phyloP scores from a whole-genome alignment of 1,284 basidiomycete species.

The Irpex rosettiformis region DNA sequence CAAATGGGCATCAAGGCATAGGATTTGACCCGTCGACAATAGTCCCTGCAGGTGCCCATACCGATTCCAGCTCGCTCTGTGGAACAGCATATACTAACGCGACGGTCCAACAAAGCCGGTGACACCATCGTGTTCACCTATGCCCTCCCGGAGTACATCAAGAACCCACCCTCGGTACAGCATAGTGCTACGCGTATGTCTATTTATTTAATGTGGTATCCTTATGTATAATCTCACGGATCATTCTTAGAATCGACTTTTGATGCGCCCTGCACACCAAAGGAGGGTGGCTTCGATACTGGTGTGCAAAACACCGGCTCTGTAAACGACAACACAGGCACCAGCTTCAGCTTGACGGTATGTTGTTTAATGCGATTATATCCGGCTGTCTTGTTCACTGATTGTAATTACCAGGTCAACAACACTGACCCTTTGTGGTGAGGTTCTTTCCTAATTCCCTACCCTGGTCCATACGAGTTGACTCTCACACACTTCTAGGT shows the following conservation, averaged over 20 bases:
- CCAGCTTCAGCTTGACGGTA: conserved; percentile 13
- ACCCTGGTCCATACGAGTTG: neutral
- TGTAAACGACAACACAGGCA: conserved; percentile 11
- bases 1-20: conserved; percentile 18
- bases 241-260: conserved; percentile 16
- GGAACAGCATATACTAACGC: no score
- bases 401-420: conserved; percentile 11
- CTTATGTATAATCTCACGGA: neutral
- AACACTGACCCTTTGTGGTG: conserved; percentile 19
- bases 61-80: neutral
- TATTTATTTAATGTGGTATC: neutral
- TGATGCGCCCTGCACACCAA: conserved; percentile 17
- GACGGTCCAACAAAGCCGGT: conserved; percentile 15
- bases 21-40: conserved; percentile 20
- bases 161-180: conserved; percentile 14
- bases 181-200: conserved; percentile 19
- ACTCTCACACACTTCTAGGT: conserved; percentile 5
- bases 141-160: conserved; percentile 16
- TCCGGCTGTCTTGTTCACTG: neutral
- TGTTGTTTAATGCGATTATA: neutral
- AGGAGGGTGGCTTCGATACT: conserved; percentile 19
- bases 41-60: conserved; percentile 13
- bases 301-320: conserved; percentile 18
- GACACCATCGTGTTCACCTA: conserved; percentile 18
- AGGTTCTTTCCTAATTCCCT: neutral